Percentiles rank a stretch among this genome's conserved stretches.
Conservation (phyloP, 768 basidiomycete species). For the Kwoniella bestiolae region DNA sequence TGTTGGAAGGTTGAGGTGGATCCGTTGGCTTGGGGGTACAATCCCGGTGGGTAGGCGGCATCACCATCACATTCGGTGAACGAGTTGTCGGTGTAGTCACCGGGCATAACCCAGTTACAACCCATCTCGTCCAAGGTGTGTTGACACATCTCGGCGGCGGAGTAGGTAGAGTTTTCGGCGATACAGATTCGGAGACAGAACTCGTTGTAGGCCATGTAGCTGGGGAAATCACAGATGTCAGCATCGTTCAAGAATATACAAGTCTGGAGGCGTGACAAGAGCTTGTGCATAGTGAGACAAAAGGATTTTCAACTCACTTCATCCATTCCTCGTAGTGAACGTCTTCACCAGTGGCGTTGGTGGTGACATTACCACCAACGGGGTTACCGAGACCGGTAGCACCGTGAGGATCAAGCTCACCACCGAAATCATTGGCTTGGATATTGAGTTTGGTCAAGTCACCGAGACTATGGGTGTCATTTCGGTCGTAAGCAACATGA, state of each 20-base stretch:
- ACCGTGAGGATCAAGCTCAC: constrained; percentile 62
- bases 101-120: constrained; percentile 57
- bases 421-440: constrained; percentile 57
- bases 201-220: constrained; percentile 60
- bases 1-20: constrained; percentile 58
- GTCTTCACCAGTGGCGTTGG: constrained; percentile 56
- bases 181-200: constrained; percentile 62
- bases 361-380: constrained; percentile 59
- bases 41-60: constrained; percentile 59
- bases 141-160: constrained; percentile 57
- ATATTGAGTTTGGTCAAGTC: constrained; percentile 61
- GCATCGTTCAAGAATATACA: neutral
- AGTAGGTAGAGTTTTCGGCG: constrained; percentile 58
- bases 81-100: constrained; percentile 57
- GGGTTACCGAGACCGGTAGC: constrained; percentile 58
- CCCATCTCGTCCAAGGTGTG: constrained; percentile 58
- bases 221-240: constrained; percentile 10
- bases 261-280: too few relatives aligned
- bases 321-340: constrained; percentile 62
- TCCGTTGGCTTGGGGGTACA: constrained; percentile 58
- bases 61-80: constrained; percentile 62
- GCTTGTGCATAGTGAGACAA: constrained; percentile 4
- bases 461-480: constrained; percentile 59
- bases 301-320: constrained; percentile 44
- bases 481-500: neutral